phyloP scores from a whole-genome alignment of 2,329 filamentous ascomycete species.

The Trichophaea hybrida region DNA sequence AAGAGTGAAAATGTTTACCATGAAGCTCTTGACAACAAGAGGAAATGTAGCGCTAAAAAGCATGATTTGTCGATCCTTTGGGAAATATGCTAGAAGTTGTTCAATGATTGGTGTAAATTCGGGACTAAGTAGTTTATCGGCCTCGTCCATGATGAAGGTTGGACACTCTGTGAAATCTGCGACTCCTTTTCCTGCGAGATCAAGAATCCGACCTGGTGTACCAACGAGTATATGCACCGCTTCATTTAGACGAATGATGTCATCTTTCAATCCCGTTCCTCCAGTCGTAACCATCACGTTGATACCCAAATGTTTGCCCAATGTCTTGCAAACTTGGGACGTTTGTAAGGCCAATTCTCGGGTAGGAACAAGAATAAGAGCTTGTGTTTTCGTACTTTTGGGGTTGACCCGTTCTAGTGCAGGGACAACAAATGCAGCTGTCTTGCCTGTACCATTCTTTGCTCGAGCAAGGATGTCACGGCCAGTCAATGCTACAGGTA shows the following conservation, averaged over 20 bases:
- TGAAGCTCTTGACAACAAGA: constrained; percentile 92
- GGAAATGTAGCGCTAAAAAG: constrained; percentile 98
- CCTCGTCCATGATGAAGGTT: constrained; percentile 99
- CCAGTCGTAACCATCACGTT: constrained; percentile 99
- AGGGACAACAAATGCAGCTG: constrained; percentile 92
- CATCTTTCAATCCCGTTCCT: constrained; percentile 85
- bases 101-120: constrained; percentile 98
- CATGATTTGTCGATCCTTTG: constrained; percentile 97
- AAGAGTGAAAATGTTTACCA: constrained; percentile 17
- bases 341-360: constrained; percentile 95
- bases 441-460: constrained; percentile 98
- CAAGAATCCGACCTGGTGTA: constrained; percentile 88
- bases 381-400: constrained; percentile 91
- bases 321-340: constrained; percentile 95
- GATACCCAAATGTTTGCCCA: constrained; percentile 90
- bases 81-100: constrained; percentile 85
- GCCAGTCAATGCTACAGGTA: constrained; percentile 87
- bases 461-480: constrained; percentile 90
- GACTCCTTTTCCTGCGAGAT: constrained; percentile 89
- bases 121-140: constrained; percentile 88
- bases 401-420: constrained; percentile 92
- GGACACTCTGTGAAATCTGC: constrained; percentile 91
- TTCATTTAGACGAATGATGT: constrained; percentile 88
- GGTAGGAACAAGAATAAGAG: constrained; percentile 88
- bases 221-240: constrained; percentile 95